Evolutionary conservation across 306 rosid species (phyloP).

Genomic region (Malus sieversii): DNA sequence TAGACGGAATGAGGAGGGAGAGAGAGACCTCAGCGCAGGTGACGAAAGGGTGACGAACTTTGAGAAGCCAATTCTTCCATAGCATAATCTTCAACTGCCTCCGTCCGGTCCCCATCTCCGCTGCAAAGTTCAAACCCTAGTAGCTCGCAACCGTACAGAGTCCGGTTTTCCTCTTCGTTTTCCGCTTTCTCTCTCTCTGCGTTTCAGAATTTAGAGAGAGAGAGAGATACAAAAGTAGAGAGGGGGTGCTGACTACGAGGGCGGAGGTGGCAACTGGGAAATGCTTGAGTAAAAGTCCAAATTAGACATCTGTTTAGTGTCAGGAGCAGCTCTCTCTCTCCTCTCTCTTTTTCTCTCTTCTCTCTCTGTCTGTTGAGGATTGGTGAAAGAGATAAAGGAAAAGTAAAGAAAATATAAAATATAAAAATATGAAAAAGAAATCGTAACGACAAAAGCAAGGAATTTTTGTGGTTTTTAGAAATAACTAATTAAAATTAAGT

Average conservation of each 20-base stretch:
- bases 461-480: not conserved
- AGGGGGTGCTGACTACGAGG: not conserved
- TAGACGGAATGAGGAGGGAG: not conserved
- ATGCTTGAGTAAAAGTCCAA: not conserved
- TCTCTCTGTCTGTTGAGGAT: no score
- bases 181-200: not conserved
- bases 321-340: not conserved
- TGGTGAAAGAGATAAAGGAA: not conserved
- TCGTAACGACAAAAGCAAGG: not conserved
- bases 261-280: not conserved
- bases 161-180: no score
- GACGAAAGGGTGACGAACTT: conserved; percentile 77
- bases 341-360: no score
- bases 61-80: conserved; percentile 92
- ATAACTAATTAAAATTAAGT: no score
- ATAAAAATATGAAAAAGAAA: no score
- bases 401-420: no score
- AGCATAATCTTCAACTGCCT: conserved; percentile 89
- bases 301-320: not conserved
- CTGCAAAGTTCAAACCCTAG: not conserved
- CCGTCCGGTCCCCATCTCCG: conserved; percentile 55
- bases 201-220: not conserved
- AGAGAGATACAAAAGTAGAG: not conserved
- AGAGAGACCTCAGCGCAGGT: conserved; percentile 69
- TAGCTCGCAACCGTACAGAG: not conserved